Base-by-base conservation (phyloP, 805 yeast species). In the Hanseniaspora pseudoguilliermondii region DNA sequence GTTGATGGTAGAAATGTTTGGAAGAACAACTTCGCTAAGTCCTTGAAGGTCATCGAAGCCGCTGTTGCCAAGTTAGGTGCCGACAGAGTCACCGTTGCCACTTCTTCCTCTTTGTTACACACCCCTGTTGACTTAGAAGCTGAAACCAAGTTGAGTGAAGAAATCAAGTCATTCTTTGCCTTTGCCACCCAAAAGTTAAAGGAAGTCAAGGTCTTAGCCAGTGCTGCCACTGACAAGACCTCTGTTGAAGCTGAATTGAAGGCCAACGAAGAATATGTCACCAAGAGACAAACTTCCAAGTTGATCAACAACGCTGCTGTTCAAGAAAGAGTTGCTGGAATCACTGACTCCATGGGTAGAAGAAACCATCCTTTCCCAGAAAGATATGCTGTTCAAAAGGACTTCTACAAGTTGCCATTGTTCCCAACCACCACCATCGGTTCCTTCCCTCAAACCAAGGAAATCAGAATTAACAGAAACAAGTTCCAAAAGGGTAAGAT, bases 381-480 rank as follows among this genome's bases (percentile, higher is more conserved):
- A 63, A 87, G 99, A 80, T 81, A 87, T 69, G 84, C 76, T 65
- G 90, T 82, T 66, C 98, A 93, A 80, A 80, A 86, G 78, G 76
- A 74, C 66, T 77, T 82, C 71, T 86, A 86, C 80, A 86, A 93
- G 80, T 80, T 93, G 73, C 98, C 99, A 66, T 77, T 86, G 70
- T 93, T 93, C 96, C 99, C 99, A 77, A 93, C 99, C 72, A 93
- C 99, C 73, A 93, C 98, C 68, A 93, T 93, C 74, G 99, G 99
- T 75, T 93, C 99, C 62, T 93, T 93, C 97, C 99, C 99, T 68
- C 99, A 93, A 82, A 93, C 99, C 74, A 88, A 89, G 81, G 98
- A 93, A 74, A 93, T 93, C 77, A 87, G 98, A 81, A 76, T 90
- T 74, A 85, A 86, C 86, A 91, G 99, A 82, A 89, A 91, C 84